Conservation (phyloP, 345 rosid genomes). For the Kernera saxatilis region DNA sequence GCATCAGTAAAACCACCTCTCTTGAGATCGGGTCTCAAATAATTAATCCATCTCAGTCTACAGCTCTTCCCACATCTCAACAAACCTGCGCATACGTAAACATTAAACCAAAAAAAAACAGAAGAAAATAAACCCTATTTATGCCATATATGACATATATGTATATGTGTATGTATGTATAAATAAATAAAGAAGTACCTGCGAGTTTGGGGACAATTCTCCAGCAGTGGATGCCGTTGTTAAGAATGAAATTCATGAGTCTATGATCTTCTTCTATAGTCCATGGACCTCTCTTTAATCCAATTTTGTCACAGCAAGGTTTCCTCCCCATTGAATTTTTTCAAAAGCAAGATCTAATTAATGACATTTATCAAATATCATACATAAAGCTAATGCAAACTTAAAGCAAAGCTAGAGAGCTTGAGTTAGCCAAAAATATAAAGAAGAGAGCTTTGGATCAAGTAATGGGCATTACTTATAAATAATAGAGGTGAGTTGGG, state of each 20-base stretch:
- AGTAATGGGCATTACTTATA: constrained; percentile 29
- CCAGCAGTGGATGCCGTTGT: constrained; percentile 96
- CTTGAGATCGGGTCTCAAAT: constrained; percentile 85
- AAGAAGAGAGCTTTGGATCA: constrained; percentile 20
- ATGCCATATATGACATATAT: background rate
- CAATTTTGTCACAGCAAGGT: constrained; percentile 94
- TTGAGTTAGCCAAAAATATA: constrained; percentile 10
- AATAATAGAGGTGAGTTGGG: constrained; percentile 30
- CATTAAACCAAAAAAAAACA: background rate
- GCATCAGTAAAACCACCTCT: constrained; percentile 70
- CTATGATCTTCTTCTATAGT: constrained; percentile 92
- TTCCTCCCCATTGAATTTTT: constrained; percentile 49
- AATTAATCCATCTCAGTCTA: constrained; percentile 91
- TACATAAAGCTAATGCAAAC: background rate
- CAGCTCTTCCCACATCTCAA: constrained; percentile 93
- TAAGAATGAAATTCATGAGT: constrained; percentile 79
- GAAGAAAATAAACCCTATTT: background rate
- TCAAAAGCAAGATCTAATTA: background rate
- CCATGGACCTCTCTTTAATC: constrained; percentile 97
- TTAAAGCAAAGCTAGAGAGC: background rate
- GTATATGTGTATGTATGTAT: background rate
- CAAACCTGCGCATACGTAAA: constrained; percentile 44
- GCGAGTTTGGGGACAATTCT: constrained; percentile 88
- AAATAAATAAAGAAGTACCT: constrained; percentile 36
- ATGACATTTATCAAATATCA: background rate